Base-by-base conservation (phyloP, 768 basidiomycete genomes). In the Leucocoprinus sp. region DNA sequence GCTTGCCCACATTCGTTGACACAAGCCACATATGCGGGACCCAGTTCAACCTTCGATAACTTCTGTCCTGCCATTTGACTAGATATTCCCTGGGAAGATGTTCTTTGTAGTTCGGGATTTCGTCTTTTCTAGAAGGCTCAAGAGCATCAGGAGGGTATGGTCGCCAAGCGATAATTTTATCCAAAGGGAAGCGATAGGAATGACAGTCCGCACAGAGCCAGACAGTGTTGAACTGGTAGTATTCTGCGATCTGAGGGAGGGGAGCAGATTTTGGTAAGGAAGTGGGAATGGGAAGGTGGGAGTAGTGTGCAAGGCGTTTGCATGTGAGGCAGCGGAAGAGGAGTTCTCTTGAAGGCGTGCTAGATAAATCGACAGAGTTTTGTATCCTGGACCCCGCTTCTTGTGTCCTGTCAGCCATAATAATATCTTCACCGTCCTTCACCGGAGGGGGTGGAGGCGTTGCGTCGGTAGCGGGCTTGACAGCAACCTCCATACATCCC, bases 111-210 rank as follows among this genome's bases (percentile, higher is more conserved):
- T 78, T 64, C 0, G 74, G 67, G 2, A 64, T 54, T 42, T 72
- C 64, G 38, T 66, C 68, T 5, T 53, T 40, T 22, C 54, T 63
- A 19, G 64, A 49, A 2, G 76, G 67, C 55, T 89, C 84, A 6
- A 70, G 60, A 14, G 78, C 84, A 49, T 73, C 71, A 0, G 72
- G 62, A 19, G 90, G 88, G 56, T 78, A 84, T 4, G 89, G 84
- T 22, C 92, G 74, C 93, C 93, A 96, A 1, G 92, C 93, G 33
- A 96, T 69, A 52, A 97, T 88, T 63, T 84, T 84, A 60, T 93
- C 90, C 9, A 91, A 62, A 7, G 65, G 60, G 57, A 82, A 84
- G 11, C 67, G 68, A 57, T 73, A 93, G 9, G 83, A 88, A 17
- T 68, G 60, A 56, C 93, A 95, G 54, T 93, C 86, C 4, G 72